Evolutionary conservation across 345 rosid genomes (phyloP).

Genomic region (Syzygium jambos): DNA sequence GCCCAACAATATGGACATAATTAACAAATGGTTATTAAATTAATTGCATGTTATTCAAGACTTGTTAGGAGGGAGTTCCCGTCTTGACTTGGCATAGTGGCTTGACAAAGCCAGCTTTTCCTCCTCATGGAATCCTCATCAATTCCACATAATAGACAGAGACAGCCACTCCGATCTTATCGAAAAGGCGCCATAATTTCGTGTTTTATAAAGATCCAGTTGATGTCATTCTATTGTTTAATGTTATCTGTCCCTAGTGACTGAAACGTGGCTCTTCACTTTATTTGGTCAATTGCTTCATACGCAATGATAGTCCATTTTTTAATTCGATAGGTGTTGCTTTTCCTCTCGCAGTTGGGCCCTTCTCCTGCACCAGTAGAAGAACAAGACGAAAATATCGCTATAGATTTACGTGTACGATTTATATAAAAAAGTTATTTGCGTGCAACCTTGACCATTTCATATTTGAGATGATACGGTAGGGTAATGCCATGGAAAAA

Average conservation of each 20-base stretch:
- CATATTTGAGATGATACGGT: not conserved
- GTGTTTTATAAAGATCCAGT: not conserved
- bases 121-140: not conserved
- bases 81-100: not conserved
- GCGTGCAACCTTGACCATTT: not conserved
- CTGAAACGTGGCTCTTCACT: too few relatives aligned
- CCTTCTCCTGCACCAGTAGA: not conserved
- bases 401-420: not conserved
- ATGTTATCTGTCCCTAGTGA: not conserved
- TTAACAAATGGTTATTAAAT: not conserved
- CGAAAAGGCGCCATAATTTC: not conserved
- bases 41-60: not conserved
- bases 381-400: not conserved
- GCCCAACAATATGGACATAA: not conserved
- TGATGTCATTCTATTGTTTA: not conserved
- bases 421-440: too few relatives aligned
- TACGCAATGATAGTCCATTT: not conserved
- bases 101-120: not conserved
- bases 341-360: not conserved
- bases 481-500: not conserved
- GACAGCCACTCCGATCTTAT: not conserved
- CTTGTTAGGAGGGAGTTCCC: not conserved
- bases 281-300: not conserved
- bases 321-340: not conserved
- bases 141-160: not conserved